Evolutionary conservation across 2,329 filamentous ascomycete genomes (phyloP).

Genomic region (Fusarium domesticum): DNA sequence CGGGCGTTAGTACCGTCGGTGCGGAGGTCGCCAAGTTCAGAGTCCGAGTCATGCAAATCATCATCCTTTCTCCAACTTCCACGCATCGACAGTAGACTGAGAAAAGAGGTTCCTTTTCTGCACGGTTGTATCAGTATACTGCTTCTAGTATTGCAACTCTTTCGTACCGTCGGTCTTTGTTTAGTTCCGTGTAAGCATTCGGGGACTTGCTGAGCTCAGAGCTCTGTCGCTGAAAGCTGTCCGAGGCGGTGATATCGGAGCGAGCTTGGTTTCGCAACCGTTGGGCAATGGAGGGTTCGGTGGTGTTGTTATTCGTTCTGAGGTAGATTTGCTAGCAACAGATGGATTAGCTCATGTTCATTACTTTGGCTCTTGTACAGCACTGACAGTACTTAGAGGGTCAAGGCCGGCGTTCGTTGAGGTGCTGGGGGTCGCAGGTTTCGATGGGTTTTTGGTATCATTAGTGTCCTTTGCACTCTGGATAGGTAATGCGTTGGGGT

Average conservation of each 20-base stretch:
- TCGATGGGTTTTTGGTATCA: slow-evolving; percentile 31
- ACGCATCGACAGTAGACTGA: slow-evolving; percentile 75
- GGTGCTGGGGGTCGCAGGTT: slow-evolving; percentile 25
- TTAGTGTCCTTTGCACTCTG: slow-evolving; percentile 36
- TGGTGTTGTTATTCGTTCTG: slow-evolving; percentile 35
- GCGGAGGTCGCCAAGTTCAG: slow-evolving; percentile 65
- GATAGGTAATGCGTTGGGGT: slow-evolving; percentile 61
- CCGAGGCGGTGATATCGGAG: slow-evolving; percentile 50
- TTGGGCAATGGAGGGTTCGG: slow-evolving; percentile 49
- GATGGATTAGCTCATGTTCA: slow-evolving; percentile 9
- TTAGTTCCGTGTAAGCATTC: slow-evolving; percentile 41
- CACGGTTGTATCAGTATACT: background rate
- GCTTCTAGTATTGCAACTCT: background rate
- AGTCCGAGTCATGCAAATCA: slow-evolving; percentile 60
- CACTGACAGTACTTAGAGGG: slow-evolving; percentile 38
- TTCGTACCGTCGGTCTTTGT: slow-evolving; percentile 67
- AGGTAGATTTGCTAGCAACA: slow-evolving; percentile 39
- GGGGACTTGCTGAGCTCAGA: slow-evolving; percentile 41
- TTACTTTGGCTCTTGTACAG: background rate
- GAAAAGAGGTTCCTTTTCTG: slow-evolving; percentile 85
- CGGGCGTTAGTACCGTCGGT: slow-evolving; percentile 79
- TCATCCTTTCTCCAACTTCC: slow-evolving; percentile 71
- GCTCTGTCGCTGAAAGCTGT: slow-evolving; percentile 39
- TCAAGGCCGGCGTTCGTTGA: slow-evolving; percentile 34
- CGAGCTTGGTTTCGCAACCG: slow-evolving; percentile 51